Percentiles rank a stretch among this genome's conserved stretches.
Conservation (phyloP, 2,329 filamentous ascomycete genomes). For the Colletotrichum australisinense region DNA sequence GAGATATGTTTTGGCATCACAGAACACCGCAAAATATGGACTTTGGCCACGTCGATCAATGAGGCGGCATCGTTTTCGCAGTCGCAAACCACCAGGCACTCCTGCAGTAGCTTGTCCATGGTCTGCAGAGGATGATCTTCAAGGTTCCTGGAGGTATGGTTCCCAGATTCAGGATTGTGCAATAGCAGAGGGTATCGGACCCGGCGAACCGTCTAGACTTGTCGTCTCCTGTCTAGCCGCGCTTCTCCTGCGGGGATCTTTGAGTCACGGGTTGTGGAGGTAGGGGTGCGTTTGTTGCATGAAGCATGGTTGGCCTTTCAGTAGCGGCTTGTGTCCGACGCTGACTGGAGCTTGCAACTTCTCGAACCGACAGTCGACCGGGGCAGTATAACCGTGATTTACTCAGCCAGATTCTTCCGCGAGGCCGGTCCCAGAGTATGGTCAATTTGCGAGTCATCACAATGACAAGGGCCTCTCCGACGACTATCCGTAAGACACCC, state of each 20-base stretch:
- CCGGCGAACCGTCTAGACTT: slow-evolving; percentile 11
- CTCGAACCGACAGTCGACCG: background rate
- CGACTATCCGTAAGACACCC: background rate
- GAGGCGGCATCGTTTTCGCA: background rate
- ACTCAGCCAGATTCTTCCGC: background rate
- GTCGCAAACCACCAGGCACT: background rate
- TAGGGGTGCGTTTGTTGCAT: slow-evolving; percentile 7
- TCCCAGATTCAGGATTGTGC: background rate
- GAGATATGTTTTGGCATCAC: background rate
- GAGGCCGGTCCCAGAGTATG: background rate
- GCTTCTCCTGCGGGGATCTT: background rate
- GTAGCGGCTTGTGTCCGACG: background rate
- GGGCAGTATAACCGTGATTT: background rate
- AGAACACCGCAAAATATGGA: background rate
- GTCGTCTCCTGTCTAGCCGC: slow-evolving; percentile 6
- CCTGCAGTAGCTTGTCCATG: background rate
- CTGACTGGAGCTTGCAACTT: background rate
- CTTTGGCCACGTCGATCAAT: background rate
- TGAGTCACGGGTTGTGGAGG: slow-evolving; percentile 23
- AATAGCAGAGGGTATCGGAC: background rate
- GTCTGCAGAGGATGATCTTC: background rate
- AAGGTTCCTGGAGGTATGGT: background rate
- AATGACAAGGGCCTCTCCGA: background rate
- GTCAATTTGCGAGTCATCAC: background rate
- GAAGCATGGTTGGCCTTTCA: background rate